These are phyloP conservation scores for Pythium guiyangense DNA, from an alignment of 352 stramenopile species.

Conservation along the genomic window DNA sequence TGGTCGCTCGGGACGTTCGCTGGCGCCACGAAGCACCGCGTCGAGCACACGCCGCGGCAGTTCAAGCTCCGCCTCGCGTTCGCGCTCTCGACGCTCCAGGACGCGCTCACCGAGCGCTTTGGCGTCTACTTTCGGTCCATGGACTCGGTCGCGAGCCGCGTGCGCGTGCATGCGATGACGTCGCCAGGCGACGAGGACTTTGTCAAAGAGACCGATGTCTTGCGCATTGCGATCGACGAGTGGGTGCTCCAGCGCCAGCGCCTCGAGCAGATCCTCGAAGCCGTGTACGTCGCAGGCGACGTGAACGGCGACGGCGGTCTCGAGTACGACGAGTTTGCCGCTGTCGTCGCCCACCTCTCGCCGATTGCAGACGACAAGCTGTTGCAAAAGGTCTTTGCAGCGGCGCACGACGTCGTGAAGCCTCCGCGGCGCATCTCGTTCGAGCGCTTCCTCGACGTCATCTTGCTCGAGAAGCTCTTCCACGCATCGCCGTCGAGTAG, in stretches of 20 bases:
- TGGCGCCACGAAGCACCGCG: slow-evolving; percentile 41
- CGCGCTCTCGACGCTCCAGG: slow-evolving; percentile 44
- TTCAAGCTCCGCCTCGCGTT: slow-evolving; percentile 59
- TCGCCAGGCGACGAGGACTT: slow-evolving; percentile 44
- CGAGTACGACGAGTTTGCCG: slow-evolving; percentile 72
- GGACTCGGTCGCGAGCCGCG: slow-evolving; percentile 32
- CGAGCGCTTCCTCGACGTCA: slow-evolving; percentile 48
- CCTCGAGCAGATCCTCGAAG: slow-evolving; percentile 67
- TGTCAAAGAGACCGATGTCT: slow-evolving; percentile 52
- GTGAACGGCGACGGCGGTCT: slow-evolving; percentile 63
- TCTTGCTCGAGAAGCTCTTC: slow-evolving; percentile 48
- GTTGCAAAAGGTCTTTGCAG: slow-evolving; percentile 53
- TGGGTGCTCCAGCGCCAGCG: slow-evolving; percentile 38
- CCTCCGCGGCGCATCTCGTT: slow-evolving; percentile 56
- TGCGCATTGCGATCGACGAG: slow-evolving; percentile 60
- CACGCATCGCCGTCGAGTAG: slow-evolving; percentile 24
- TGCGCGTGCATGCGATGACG: slow-evolving; percentile 30
- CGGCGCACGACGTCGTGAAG: slow-evolving; percentile 55
- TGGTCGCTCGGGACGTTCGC: slow-evolving; percentile 62
- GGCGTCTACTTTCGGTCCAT: slow-evolving; percentile 55
- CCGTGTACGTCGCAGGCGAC: slow-evolving; percentile 65
- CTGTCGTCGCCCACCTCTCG: slow-evolving; percentile 51
- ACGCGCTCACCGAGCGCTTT: slow-evolving; percentile 56
- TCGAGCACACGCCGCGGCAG: slow-evolving; percentile 43
- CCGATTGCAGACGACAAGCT: slow-evolving; percentile 49